These are phyloP conservation scores for Diutina pseudorugosa DNA, from an alignment of 1,139 yeast genomes.

Conservation along the genomic window DNA sequence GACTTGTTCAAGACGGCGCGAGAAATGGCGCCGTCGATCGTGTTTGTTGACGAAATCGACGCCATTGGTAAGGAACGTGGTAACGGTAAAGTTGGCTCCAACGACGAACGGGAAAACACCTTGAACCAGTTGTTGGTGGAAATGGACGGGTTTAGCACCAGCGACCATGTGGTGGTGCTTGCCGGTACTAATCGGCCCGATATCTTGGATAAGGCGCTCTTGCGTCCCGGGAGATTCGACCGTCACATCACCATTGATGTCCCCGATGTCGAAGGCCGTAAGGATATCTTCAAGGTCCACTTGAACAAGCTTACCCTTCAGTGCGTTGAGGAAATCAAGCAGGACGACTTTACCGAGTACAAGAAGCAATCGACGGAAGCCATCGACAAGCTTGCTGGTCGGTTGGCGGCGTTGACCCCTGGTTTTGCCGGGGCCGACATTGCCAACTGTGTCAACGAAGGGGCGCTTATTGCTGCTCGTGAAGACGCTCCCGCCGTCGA, in stretches of 20 bases:
- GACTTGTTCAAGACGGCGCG: conserved; percentile 71
- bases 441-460: conserved; percentile 75
- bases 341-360: conserved; percentile 36
- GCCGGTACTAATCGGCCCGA: conserved; percentile 82
- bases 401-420: conserved; percentile 69
- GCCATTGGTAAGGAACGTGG: conserved; percentile 77
- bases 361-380: conserved; percentile 34
- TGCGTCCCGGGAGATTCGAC: conserved; percentile 80
- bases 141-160: conserved; percentile 71
- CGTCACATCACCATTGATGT: conserved; percentile 63
- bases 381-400: conserved; percentile 50
- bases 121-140: conserved; percentile 70
- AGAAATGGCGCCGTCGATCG: conserved; percentile 69
- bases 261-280: conserved; percentile 72
- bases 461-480: conserved; percentile 74
- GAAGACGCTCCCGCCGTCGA: conserved; percentile 44
- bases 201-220: conserved; percentile 60
- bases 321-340: conserved; percentile 29
- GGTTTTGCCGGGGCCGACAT: conserved; percentile 84
- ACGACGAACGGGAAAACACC: conserved; percentile 74
- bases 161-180: conserved; percentile 68
- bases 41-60: conserved; percentile 76
- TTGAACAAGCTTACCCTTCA: conserved; percentile 39
- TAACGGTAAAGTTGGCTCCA: conserved; percentile 45
- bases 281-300: conserved; percentile 62